Evolutionary conservation across 169 alveolate species (phyloP), one percentile per base, ranked within the genome.

Genomic region (Eimeria falciformis): DNA sequence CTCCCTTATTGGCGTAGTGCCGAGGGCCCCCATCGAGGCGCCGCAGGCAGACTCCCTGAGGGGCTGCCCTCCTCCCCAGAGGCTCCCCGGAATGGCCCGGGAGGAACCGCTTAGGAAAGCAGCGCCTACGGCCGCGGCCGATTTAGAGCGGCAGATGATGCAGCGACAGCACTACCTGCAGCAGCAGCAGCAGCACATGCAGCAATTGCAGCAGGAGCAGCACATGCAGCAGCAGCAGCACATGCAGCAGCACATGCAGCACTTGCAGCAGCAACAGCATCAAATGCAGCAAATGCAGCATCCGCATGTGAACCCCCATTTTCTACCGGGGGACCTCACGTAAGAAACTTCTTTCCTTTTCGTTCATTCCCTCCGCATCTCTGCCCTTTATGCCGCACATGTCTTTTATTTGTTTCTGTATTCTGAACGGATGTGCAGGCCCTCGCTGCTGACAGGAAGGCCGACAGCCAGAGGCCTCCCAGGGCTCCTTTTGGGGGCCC

Each of bases 1-100:
- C 40, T 45, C 85, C 17, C 85, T 75, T 7, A 45, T 75, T 17
- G 85, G 85, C 3, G 85, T 75, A 25, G 55, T 33, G 33, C 79
- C 50, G 53, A 11, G 55, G 55, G 18, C 58, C 23, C 65, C 58
- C 9, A 43, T 40, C 46, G 84, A 29, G 40, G 81, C 50, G 27
- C 25, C 81, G n/a, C 53, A 29, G 25, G 33, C 27, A 9, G 14
- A 12, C 23, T 0, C 33, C 37, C 37, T 7, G 37, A 62, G 73
- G 33, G 40, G 33, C 17, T 18, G 23, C 17, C 73, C 73, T 1
- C n/a, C 65, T 1, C n/a, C 65, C n/a, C 65, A 53, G 17, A 21
- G 65, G 25, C n/a, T 12, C n/a, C 33, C 23, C 37, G 37, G 14
- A n/a, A n/a, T n/a, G 33, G 17, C 33, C n/a, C 73, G 73, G 40